Base-by-base conservation (phyloP, 2,329 filamentous ascomycete genomes). In the Aspergillus melleus region DNA sequence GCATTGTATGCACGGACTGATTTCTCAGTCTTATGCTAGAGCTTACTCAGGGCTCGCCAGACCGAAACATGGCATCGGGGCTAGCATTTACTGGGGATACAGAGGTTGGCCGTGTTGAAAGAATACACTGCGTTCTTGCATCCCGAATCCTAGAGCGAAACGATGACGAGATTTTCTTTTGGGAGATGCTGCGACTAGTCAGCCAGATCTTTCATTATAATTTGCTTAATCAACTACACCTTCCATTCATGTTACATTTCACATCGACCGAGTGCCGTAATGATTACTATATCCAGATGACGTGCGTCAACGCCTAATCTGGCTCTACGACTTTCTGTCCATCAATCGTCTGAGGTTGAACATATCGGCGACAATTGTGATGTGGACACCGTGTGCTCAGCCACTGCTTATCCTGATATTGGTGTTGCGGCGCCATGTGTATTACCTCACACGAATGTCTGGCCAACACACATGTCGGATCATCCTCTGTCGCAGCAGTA, bases 191-290 rank as follows among this genome's bases (percentile, higher is more conserved):
- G 5, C 74, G 75, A 3, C 64, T 81, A 6, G 76, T 82, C 62
- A 68, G 77, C 2, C 84, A 86, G 60, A 73, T 86, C 24, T 76
- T 77, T 9, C 81, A 86, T 63, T 80, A 81, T 64, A 77, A 80
- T 50, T 74, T 86, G 3, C 70, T 85, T 11, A 78, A 82, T 46
- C 76, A 83, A 9, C 76, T 86, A 0, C 84, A 87, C 57, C 75
- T 86, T 2, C 84, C 84, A 0, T 85, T 81, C 60, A 81, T 86
- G 72, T 76, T 86, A 19, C 77, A 75, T 19, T 63, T 72, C n/a
- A 68, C 68, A 1, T 66, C 67, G 5, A 54, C 51, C 1, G 69
- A 72, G 12, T 52, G 55, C 1, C 76, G 77, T 11, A 78, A 80
- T 57, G 78, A 8, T 29, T 9, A 81, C n/a, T 83, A 83, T 65